These are phyloP conservation scores for Xylaria palmicola DNA, from an alignment of 495 filamentous ascomycete species.

Conservation along the genomic window DNA sequence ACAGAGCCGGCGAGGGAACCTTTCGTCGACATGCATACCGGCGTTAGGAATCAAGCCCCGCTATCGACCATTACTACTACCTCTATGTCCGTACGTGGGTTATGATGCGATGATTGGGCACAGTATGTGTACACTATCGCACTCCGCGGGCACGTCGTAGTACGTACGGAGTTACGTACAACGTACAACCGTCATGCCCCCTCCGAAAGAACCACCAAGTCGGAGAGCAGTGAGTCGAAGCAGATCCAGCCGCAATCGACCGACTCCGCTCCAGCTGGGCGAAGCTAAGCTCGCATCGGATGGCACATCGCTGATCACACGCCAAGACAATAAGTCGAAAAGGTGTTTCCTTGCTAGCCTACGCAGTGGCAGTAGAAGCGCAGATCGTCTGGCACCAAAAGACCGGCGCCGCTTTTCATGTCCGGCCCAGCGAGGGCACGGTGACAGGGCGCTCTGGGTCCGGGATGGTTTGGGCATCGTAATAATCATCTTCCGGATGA, in stretches of 20 bases:
- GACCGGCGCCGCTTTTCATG: neutral
- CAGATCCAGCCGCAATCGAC: slow-evolving; percentile 20
- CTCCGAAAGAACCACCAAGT: slow-evolving; percentile 1
- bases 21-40: no score
- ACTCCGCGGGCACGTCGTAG: no score
- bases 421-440: neutral
- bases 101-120: no score
- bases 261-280: slow-evolving; percentile 20
- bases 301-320: slow-evolving; percentile 20
- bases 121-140: no score
- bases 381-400: slow-evolving; percentile 6
- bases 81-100: no score
- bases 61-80: neutral
- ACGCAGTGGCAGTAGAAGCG: slow-evolving; percentile 14
- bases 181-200: neutral
- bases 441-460: neutral
- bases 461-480: neutral
- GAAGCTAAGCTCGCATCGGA: slow-evolving; percentile 24
- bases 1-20: neutral
- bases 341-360: slow-evolving; percentile 5
- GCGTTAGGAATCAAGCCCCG: neutral
- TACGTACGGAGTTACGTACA: no score
- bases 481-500: no score
- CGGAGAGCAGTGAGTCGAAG: neutral
- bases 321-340: slow-evolving; percentile 31